Evolutionary conservation across 2,329 filamentous ascomycete species (phyloP).

Genomic region (Alternaria arbusti): DNA sequence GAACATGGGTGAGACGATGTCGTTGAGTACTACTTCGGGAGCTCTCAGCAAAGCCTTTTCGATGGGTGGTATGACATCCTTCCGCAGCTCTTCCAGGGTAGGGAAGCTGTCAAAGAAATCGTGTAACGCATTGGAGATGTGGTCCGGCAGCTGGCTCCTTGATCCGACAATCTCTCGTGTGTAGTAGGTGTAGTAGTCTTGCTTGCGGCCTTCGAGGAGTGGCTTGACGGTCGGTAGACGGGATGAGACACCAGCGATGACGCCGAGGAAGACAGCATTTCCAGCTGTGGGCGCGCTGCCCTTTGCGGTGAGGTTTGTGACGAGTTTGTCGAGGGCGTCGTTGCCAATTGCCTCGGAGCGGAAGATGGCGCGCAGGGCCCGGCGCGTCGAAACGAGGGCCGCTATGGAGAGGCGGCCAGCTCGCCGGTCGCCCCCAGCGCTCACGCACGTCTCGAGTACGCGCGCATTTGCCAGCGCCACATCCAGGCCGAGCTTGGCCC

Average conservation of each 20-base stretch:
- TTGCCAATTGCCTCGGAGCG: conserved; percentile 64
- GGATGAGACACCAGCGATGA: conserved; percentile 84
- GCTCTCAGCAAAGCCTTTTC: conserved; percentile 89
- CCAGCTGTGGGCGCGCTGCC: conserved; percentile 66
- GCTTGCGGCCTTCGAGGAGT: conserved; percentile 69
- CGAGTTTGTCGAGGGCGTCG: conserved; percentile 66
- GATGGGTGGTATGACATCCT: conserved; percentile 77
- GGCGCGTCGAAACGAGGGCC: conserved; percentile 77
- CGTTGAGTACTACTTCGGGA: conserved; percentile 85
- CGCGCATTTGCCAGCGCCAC: conserved; percentile 73
- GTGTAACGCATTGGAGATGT: conserved; percentile 73
- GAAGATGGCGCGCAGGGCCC: conserved; percentile 78
- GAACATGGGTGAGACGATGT: conserved; percentile 77
- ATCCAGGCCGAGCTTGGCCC: conserved; percentile 69
- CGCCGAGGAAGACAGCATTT: conserved; percentile 80
- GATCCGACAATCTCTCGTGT: conserved; percentile 84
- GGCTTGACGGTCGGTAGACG: conserved; percentile 70
- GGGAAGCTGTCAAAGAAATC: conserved; percentile 86
- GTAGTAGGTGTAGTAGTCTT: conserved; percentile 81
- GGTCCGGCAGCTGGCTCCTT: conserved; percentile 70
- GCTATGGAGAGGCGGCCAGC: conserved; percentile 69
- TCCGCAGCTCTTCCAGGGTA: conserved; percentile 74
- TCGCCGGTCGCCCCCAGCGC: conserved; percentile 42
- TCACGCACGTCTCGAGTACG: conserved; percentile 78
- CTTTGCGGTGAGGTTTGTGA: conserved; percentile 74